These are phyloP conservation scores for Dalbergia cultrata DNA, from an alignment of 306 rosid genomes.

Conservation along the genomic window DNA sequence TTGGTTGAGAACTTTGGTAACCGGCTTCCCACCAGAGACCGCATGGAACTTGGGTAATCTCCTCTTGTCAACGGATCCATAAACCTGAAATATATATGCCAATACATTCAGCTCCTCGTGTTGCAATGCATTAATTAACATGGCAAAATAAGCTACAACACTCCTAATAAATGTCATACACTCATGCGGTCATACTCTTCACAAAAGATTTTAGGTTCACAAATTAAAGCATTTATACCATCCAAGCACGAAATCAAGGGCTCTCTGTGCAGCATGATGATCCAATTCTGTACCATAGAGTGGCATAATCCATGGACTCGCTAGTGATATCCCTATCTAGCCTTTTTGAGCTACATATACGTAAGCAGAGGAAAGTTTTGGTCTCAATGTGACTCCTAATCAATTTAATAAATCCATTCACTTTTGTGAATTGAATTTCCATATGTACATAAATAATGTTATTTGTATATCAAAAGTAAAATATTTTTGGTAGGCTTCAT, in stretches of 20 bases:
- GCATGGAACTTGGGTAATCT: conserved; percentile 42
- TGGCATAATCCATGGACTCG: conserved; percentile 54
- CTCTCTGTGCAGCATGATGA: conserved; percentile 46
- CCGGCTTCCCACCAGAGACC: conserved; percentile 30
- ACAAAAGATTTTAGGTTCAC: not conserved
- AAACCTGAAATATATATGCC: conserved; percentile 34
- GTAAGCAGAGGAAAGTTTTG: not conserved
- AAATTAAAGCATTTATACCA: conserved; percentile 34
- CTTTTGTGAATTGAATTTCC: conserved; percentile 16
- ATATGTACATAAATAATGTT: not conserved
- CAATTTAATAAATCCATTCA: not conserved
- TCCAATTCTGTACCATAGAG: conserved; percentile 34
- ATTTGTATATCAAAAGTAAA: too few relatives aligned
- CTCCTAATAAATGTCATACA: not conserved
- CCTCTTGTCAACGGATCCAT: conserved; percentile 44
- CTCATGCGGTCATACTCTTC: too few relatives aligned
- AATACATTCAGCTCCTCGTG: not conserved
- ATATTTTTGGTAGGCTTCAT: too few relatives aligned
- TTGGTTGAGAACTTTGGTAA: conserved; percentile 43
- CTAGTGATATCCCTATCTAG: conserved; percentile 53
- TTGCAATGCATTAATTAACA: not conserved
- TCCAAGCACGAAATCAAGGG: conserved; percentile 58
- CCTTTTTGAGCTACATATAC: conserved; percentile 57
- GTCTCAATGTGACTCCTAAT: not conserved
- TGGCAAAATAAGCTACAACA: not conserved